Evolutionary conservation across 805 yeast species (phyloP).

Genomic region (Schizosaccharomyces lindneri): DNA sequence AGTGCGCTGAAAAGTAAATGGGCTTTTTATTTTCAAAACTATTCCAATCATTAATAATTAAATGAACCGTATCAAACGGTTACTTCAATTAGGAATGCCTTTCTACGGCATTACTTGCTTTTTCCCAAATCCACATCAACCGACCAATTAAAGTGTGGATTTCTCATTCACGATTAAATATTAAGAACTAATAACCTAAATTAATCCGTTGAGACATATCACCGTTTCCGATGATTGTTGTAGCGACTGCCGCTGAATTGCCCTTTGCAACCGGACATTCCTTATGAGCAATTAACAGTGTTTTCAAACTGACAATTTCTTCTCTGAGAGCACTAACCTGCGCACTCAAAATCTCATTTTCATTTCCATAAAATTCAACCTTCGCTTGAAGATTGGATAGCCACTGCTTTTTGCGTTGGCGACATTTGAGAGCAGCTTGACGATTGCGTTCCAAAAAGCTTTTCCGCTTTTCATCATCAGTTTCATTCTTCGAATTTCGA

Average conservation of each 20-base stretch:
- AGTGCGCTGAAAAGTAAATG: no score
- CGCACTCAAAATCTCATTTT: slow-evolving; percentile 38
- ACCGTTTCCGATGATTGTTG: neutral
- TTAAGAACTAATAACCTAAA: neutral
- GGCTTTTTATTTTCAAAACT: no score
- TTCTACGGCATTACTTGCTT: no score
- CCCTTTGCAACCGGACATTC: slow-evolving; percentile 15
- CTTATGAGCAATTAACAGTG: slow-evolving; percentile 25
- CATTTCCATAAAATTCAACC: slow-evolving; percentile 39
- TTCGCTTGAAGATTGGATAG: slow-evolving; percentile 63
- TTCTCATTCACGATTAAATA: no score
- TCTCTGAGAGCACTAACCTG: slow-evolving; percentile 36
- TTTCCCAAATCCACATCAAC: no score
- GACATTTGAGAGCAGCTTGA: slow-evolving; percentile 73
- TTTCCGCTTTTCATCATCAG: slow-evolving; percentile 54
- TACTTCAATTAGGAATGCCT: no score
- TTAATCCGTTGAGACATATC: neutral
- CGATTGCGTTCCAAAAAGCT: slow-evolving; percentile 72
- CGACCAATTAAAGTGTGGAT: no score
- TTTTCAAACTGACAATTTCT: slow-evolving; percentile 27
- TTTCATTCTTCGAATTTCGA: slow-evolving; percentile 21
- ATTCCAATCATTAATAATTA: no score
- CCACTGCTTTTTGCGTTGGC: slow-evolving; percentile 81
- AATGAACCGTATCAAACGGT: no score
- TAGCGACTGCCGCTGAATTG: neutral